A percentile compares a stretch with the other conserved stretches of the same genome.
Conservation (phyloP, 257 asterid species). For the Agastache rugosa region DNA sequence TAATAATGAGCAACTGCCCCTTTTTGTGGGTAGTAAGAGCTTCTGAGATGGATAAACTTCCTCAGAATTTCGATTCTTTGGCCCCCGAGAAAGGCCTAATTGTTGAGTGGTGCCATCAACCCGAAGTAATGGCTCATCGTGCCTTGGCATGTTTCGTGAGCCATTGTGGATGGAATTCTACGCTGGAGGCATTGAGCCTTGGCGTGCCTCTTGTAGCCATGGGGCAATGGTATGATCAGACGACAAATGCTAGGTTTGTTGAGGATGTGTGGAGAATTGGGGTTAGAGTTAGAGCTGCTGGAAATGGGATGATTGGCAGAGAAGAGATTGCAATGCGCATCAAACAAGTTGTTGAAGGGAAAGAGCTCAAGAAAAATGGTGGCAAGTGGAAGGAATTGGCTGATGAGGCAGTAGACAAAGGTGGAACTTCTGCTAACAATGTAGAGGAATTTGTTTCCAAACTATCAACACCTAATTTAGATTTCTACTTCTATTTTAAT, state of each 20-base stretch:
- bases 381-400: constrained; percentile 42
- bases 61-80: constrained; percentile 31
- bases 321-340: constrained; percentile 45
- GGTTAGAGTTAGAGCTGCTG: constrained; percentile 31
- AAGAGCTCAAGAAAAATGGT: constrained; percentile 32
- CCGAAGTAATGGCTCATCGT: constrained; percentile 43
- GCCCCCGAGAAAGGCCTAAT: constrained; percentile 40
- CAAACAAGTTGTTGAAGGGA: constrained; percentile 31
- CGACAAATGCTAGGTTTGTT: constrained; percentile 38
- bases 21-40: constrained; percentile 54
- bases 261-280: constrained; percentile 52
- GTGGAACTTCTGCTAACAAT: constrained; percentile 48
- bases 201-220: constrained; percentile 49
- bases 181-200: constrained; percentile 40
- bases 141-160: constrained; percentile 46
- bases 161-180: constrained; percentile 55
- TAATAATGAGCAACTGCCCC: constrained; percentile 38
- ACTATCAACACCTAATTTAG: background rate
- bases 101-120: constrained; percentile 54
- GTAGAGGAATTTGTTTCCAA: constrained; percentile 46
- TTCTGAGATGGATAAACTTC: constrained; percentile 46
- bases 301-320: constrained; percentile 36
- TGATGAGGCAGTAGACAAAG: constrained; percentile 42
- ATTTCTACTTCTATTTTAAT: background rate
- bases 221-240: constrained; percentile 41